These are phyloP conservation scores for Chalciporus chontae DNA, from an alignment of 768 basidiomycete species.

Conservation along the genomic window DNA sequence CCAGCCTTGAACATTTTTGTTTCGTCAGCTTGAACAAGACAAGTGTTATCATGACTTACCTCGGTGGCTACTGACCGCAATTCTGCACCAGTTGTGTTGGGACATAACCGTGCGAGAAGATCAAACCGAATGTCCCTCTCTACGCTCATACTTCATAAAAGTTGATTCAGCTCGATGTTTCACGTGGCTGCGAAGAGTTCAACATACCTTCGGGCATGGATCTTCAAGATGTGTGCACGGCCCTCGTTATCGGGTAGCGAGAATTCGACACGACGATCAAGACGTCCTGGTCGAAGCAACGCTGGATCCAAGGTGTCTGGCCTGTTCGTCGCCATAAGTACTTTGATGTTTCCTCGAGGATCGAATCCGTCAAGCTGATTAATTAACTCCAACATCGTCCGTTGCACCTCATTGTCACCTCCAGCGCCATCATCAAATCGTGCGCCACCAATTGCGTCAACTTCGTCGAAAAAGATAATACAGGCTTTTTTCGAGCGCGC, in stretches of 20 bases:
- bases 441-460: slow-evolving; percentile 97
- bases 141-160: slow-evolving; percentile 78
- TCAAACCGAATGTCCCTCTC: slow-evolving; percentile 97
- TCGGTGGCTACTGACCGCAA: slow-evolving; percentile 95
- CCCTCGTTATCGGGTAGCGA: slow-evolving; percentile 93
- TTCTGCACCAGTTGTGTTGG: slow-evolving; percentile 99
- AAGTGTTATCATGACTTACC: slow-evolving; percentile 38
- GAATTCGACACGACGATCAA: slow-evolving; percentile 98
- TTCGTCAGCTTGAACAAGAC: slow-evolving; percentile 66
- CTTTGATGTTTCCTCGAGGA: slow-evolving; percentile 98
- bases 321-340: slow-evolving; percentile 99
- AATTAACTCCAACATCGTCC: slow-evolving; percentile 98
- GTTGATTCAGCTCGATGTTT: background rate
- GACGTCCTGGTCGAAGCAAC: slow-evolving; percentile 88
- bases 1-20: slow-evolving; percentile 85
- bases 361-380: slow-evolving; percentile 99
- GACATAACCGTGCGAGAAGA: slow-evolving; percentile 93
- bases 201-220: slow-evolving; percentile 87
- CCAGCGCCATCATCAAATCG: slow-evolving; percentile 98
- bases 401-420: slow-evolving; percentile 97
- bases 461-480: slow-evolving; percentile 99
- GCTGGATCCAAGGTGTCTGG: slow-evolving; percentile 99
- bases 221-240: slow-evolving; percentile 92
- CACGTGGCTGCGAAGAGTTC: background rate
- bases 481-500: slow-evolving; percentile 98